Base-by-base conservation (phyloP, 176 grass and related monocot species). In the Oryza brachyantha region DNA sequence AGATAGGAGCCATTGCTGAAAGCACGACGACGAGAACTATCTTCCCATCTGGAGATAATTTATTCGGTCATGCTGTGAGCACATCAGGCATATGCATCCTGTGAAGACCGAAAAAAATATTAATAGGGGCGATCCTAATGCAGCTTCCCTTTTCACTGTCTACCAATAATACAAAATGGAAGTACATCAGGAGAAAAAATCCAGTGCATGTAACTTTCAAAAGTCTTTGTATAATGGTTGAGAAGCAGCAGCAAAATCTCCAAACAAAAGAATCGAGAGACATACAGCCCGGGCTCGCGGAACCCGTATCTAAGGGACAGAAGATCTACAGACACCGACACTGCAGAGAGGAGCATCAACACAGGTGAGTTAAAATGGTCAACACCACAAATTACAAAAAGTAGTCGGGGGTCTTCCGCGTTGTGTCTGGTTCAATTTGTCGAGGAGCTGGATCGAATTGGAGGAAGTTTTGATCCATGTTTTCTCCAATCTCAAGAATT, bases 401-500 rank as follows among this genome's bases (percentile, higher is more conserved):
- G 84, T 94, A 97, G 84, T 97, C 94, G 5, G 94, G 94, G 36
- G 94, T 97, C 64, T 97, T 97, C 82, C 91, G 94, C 32, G 94
- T 94, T 24, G 82, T 92, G 70, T 97, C 94, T 0, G 94, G 94
- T 58, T 97, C 94, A 68, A 97, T 91, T 84, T 97, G 94, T 79
- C 87, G 86, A 22, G 91, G 91, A 0, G 94, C 91, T 26, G 94
- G 94, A 71, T 97, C 91, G 35, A 97, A 97, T 76, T 97, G 94
- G 62, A 97, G 91, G 81, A 97, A 94, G 79, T 97, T 97, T 55
- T 94, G 94, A 59, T 91, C 91, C 94, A 97, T 97, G 48, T 97
- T 91, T 80, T 97, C 94, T 29, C 94, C 94, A 12, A 97, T 88
- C 60, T 97, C 94, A 50, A 97, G 81, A 81, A 97, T 97, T 12